Percentiles rank a stretch among this genome's conserved stretches.
These are phyloP conservation scores for Candida insectorum DNA, from an alignment of 805 yeast species.

Conservation along the genomic window DNA sequence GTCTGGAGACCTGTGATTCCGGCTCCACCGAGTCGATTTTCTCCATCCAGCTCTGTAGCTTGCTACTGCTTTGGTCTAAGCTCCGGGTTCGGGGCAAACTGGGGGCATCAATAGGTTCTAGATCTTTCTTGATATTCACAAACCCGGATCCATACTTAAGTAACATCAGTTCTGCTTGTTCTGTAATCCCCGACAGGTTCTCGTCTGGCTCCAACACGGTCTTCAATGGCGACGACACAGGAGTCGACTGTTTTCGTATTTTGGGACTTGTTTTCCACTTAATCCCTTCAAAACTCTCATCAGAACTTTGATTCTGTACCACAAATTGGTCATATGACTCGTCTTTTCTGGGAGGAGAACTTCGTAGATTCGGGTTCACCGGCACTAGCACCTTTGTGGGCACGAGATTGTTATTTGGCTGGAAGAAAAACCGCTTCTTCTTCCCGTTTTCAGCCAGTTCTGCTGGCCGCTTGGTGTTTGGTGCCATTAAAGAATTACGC, in stretches of 20 bases:
- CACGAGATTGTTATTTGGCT: not conserved
- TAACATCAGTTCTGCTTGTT: conserved; percentile 35
- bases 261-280: conserved; percentile 44
- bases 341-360: conserved; percentile 1
- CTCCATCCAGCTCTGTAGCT: not conserved
- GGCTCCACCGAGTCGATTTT: not conserved
- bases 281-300: conserved; percentile 43
- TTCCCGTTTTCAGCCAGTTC: not conserved
- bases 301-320: conserved; percentile 30
- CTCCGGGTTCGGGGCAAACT: not conserved
- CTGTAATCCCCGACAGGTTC: conserved; percentile 20
- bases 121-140: conserved; percentile 14
- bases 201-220: conserved; percentile 9
- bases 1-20: not conserved
- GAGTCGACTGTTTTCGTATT: conserved; percentile 12
- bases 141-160: conserved; percentile 41
- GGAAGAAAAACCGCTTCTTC: not conserved
- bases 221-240: conserved; percentile 43
- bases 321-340: conserved; percentile 12
- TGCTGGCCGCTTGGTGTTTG: not conserved
- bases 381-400: no score
- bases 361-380: no score
- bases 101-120: not conserved
- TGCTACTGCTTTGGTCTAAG: not conserved
- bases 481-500: no score